These are phyloP conservation scores for Rhizoclosmatium sp. DNA, from an alignment of 192 early-diverging fungal species.

Conservation along the genomic window DNA sequence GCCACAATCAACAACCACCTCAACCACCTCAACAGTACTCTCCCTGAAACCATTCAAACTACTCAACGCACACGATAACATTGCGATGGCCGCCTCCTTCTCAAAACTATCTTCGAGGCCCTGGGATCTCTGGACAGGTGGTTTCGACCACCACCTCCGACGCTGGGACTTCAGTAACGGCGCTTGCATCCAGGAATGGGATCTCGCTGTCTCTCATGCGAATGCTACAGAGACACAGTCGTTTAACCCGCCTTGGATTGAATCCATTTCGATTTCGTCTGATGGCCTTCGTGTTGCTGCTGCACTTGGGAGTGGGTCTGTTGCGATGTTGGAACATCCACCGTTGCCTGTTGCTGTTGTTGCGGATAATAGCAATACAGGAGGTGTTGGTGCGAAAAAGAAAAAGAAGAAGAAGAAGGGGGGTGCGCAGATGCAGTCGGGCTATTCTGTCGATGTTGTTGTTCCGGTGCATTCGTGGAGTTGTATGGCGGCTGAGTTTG, in stretches of 20 bases:
- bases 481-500: constrained; percentile 19
- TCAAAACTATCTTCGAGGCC: not conserved
- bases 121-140: constrained; percentile 24
- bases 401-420: constrained; percentile 22
- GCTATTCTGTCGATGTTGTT: not conserved
- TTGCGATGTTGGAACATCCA: not conserved
- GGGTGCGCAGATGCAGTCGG: not conserved
- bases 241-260: constrained; percentile 34
- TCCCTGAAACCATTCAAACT: not conserved
- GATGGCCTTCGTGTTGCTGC: constrained; percentile 8
- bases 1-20: not conserved
- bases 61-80: constrained; percentile 8
- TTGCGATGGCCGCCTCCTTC: constrained; percentile 6
- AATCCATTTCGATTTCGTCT: not conserved
- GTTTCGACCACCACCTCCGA: constrained; percentile 20
- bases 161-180: constrained; percentile 35
- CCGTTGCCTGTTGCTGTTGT: not conserved
- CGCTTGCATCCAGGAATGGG: not conserved
- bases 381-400: too few relatives aligned
- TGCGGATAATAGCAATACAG: too few relatives aligned
- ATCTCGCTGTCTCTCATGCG: not conserved
- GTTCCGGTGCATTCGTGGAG: constrained; percentile 24
- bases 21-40: not conserved
- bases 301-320: constrained; percentile 22
- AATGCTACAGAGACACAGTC: not conserved